Base-by-base conservation (phyloP, 106 monocot species). In the Dendrobium nobile region DNA sequence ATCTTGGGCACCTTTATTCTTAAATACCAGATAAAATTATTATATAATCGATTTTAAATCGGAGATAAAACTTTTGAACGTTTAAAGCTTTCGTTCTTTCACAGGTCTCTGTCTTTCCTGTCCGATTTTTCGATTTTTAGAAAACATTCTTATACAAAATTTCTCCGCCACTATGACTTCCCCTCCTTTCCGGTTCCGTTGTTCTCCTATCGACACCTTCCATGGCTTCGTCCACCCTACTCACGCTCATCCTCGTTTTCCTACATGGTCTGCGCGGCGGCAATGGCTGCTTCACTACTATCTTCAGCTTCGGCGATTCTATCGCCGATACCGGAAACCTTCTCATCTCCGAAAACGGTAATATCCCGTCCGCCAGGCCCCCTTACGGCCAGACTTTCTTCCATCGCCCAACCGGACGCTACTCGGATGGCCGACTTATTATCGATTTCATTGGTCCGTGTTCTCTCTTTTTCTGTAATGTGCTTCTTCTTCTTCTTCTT, bases 221-320 rank as follows among this genome's bases (percentile, higher is more conserved):
- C 58, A 58, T 58, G 13, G 28, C 67, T 28, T 67, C 67, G 19
- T 18, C 58, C 58, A 4, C 20, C 17, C 22, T 68, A 2, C 28
- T 31, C 19, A 9, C 22, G 16, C 20, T 76, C 28, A 16, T 77
- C 31, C 31, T 77, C 51, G 0, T 37, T 13, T 19, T 56, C 28
- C 77, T 77, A 13, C 37, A 55, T 9, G 3, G 33, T 41, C 7
- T 59, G 42, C 37, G 59, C 1, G 24, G 54, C 16, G 42, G 78
- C 26, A 16, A 45, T 16, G 28, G 85, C 75, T 78, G 88, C 81
- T 86, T 80, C 73, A 48, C 43, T 24, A 80, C 88, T 64, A 86
- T 92, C 43, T 88, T 87, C 77, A 87, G 82, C 86, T 90, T 90
- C 73, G 90, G 90, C 7, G 92, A 93, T 78, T 93, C 92, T 1